These are phyloP conservation scores for Populus alba DNA, from an alignment of 345 rosid species.

Conservation along the genomic window DNA sequence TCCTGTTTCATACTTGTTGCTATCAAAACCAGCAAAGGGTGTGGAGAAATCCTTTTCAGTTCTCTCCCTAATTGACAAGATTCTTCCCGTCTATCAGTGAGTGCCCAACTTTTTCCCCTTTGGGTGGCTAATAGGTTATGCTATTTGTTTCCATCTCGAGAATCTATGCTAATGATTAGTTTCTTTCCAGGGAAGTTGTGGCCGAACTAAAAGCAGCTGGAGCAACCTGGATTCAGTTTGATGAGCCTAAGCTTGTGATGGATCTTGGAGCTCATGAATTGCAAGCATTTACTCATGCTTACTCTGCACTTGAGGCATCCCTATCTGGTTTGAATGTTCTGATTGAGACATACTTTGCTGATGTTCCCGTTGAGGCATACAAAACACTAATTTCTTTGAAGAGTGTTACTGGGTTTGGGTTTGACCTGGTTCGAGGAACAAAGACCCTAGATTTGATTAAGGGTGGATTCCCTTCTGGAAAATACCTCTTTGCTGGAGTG, in stretches of 20 bases:
- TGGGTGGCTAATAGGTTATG: background rate
- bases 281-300: conserved; percentile 76
- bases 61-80: conserved; percentile 79
- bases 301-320: conserved; percentile 69
- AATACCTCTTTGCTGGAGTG: conserved; percentile 90
- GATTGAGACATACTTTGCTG: conserved; percentile 90
- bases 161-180: background rate
- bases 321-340: conserved; percentile 82
- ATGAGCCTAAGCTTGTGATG: conserved; percentile 89
- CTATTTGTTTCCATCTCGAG: background rate
- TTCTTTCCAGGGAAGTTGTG: conserved; percentile 69
- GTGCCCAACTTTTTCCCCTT: conserved; percentile 4
- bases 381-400: conserved; percentile 76
- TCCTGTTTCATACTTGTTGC: conserved; percentile 91
- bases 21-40: conserved; percentile 92
- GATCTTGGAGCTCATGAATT: conserved; percentile 77
- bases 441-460: conserved; percentile 80
- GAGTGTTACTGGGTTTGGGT: conserved; percentile 80
- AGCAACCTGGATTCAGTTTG: conserved; percentile 91
- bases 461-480: conserved; percentile 72
- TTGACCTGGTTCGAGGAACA: conserved; percentile 87
- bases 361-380: conserved; percentile 78
- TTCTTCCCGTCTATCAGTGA: conserved; percentile 90
- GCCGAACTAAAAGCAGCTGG: conserved; percentile 90
- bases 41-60: conserved; percentile 75